Evolutionary conservation across 1,139 yeast species (phyloP).

Genomic region (Candida mesenterica): DNA sequence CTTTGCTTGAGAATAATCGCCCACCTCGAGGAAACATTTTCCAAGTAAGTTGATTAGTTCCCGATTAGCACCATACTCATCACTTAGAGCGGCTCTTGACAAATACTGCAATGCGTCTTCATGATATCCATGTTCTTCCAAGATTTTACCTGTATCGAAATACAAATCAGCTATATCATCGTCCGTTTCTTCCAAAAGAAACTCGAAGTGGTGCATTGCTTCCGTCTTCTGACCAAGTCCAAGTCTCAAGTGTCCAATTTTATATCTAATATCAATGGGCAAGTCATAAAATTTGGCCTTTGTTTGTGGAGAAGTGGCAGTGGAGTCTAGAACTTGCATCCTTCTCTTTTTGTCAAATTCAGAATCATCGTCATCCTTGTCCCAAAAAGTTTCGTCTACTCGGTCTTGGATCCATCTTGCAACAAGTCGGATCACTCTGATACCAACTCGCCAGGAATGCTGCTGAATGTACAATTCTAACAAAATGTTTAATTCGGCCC

Average conservation of each 20-base stretch:
- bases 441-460: slow-evolving; percentile 61
- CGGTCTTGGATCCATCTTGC: slow-evolving; percentile 84
- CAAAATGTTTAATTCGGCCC: slow-evolving; percentile 85
- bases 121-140: slow-evolving; percentile 66
- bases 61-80: slow-evolving; percentile 41
- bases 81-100: slow-evolving; percentile 49
- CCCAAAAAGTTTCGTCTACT: slow-evolving; percentile 78
- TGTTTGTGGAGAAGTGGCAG: slow-evolving; percentile 21
- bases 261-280: slow-evolving; percentile 85
- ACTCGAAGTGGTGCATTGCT: slow-evolving; percentile 68
- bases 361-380: slow-evolving; percentile 66
- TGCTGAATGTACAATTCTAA: slow-evolving; percentile 74
- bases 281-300: slow-evolving; percentile 41
- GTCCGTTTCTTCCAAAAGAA: slow-evolving; percentile 53
- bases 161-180: slow-evolving; percentile 70
- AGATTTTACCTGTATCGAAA: slow-evolving; percentile 70
- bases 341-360: slow-evolving; percentile 74
- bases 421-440: slow-evolving; percentile 63
- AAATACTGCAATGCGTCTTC: slow-evolving; percentile 72
- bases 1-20: slow-evolving; percentile 68
- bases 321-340: slow-evolving; percentile 27
- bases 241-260: slow-evolving; percentile 72
- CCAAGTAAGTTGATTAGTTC: slow-evolving; percentile 67
- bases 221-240: slow-evolving; percentile 64
- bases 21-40: slow-evolving; percentile 73